A percentile compares a stretch with the other conserved stretches of the same genome.
phyloP scores from a whole-genome alignment of 179 eudicot genomes.

The Sideroxylon spinosum region DNA sequence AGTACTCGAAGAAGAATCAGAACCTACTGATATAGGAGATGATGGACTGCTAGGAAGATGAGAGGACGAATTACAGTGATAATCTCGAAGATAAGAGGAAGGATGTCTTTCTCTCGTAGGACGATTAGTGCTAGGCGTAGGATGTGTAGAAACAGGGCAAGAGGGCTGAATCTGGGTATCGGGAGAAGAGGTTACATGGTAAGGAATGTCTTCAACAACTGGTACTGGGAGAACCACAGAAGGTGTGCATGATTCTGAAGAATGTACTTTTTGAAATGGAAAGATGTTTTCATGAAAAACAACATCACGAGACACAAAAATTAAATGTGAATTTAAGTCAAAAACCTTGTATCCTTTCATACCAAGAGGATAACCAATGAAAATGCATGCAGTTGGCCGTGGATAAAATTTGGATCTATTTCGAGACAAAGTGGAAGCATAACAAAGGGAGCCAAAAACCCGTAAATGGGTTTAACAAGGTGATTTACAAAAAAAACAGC shows the following conservation, averaged over 20 bases:
- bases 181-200: too few species aligned
- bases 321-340: background rate
- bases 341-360: slow-evolving; percentile 16
- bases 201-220: too few species aligned
- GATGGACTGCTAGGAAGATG: too few species aligned
- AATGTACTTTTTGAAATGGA: background rate
- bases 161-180: too few species aligned
- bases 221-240: background rate
- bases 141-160: too few species aligned
- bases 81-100: too few species aligned
- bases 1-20: too few species aligned
- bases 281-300: slow-evolving; percentile 9
- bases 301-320: background rate
- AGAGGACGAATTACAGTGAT: too few species aligned
- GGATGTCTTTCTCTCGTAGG: too few species aligned
- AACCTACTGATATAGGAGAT: too few species aligned
- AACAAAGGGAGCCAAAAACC: slow-evolving; percentile 15
- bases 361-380: background rate
- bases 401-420: slow-evolving; percentile 9
- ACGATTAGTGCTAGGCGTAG: too few species aligned
- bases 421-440: background rate
- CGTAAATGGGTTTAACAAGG: slow-evolving; percentile 9
- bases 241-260: background rate
- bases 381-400: background rate
- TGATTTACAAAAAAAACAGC: background rate